Conservation (phyloP, 441 rosid species). For the Corymbia calophylla region DNA sequence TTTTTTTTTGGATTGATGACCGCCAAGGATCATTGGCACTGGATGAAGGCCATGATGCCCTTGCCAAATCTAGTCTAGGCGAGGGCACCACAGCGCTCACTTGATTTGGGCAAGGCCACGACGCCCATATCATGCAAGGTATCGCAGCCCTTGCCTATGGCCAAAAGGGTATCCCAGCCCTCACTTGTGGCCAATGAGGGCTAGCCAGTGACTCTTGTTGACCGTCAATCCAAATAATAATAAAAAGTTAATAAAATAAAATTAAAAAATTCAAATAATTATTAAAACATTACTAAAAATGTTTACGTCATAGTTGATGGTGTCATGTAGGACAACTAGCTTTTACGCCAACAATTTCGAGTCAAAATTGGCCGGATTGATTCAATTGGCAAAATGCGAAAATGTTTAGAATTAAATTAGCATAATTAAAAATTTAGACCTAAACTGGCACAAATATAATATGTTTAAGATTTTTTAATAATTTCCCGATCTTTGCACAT, state of each 20-base stretch:
- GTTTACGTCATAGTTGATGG: rapidly evolving
- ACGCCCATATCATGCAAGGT: not conserved
- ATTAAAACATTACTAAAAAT: not conserved
- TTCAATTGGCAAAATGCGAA: not conserved
- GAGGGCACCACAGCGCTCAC: not conserved
- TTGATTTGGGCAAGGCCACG: not conserved
- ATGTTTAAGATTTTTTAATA: not conserved
- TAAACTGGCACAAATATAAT: too few species aligned
- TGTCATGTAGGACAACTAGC: rapidly evolving
- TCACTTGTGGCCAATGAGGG: not conserved
- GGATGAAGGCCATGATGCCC: too few species aligned
- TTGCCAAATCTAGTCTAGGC: not conserved
- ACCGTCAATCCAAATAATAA: not conserved
- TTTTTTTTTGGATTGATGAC: rapidly evolving
- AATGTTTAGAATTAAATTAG: not conserved
- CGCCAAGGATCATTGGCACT: not conserved
- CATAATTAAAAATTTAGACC: not conserved
- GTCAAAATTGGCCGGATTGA: rapidly evolving
- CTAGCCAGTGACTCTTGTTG: rapidly evolving
- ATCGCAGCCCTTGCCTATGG: too few species aligned
- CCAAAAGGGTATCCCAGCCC: not conserved
- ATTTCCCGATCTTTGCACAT: not conserved
- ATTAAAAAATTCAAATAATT: not conserved
- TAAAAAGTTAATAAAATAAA: rapidly evolving
- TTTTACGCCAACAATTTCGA: not conserved